Evolutionary conservation across 225 moss, liverwort and hornwort species (phyloP).

Genomic region (Bryum argenteum): DNA sequence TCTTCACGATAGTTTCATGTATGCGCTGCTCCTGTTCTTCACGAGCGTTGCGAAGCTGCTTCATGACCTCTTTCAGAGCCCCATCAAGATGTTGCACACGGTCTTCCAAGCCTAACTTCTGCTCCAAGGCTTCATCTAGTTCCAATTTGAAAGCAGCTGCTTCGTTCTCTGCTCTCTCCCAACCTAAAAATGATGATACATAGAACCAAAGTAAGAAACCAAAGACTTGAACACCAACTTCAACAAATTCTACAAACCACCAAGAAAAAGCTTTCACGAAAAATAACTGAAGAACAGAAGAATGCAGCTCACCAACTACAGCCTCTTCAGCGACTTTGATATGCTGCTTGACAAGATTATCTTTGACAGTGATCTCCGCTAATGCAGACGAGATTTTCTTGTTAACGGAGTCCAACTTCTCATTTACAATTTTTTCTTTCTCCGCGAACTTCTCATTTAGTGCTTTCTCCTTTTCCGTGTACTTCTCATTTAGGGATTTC

Average conservation of each 20-base stretch:
- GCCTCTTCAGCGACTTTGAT: slow-evolving; percentile 88
- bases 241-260: not conserved
- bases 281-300: not conserved
- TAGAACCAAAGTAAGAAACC: not conserved
- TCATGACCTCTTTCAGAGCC: slow-evolving; percentile 86
- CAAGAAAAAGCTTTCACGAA: not conserved
- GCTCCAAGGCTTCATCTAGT: slow-evolving; percentile 53
- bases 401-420: slow-evolving; percentile 40
- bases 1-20: slow-evolving; percentile 67
- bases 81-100: slow-evolving; percentile 88
- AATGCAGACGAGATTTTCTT: slow-evolving; percentile 52
- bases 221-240: slow-evolving; percentile 11
- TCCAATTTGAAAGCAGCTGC: slow-evolving; percentile 62
- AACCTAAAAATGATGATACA: slow-evolving; percentile 44
- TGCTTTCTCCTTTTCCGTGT: slow-evolving; percentile 2
- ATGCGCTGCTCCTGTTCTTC: slow-evolving; percentile 85
- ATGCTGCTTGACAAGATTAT: slow-evolving; percentile 63
- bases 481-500: slow-evolving; percentile 33
- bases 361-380: slow-evolving; percentile 55
- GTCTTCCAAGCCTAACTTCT: slow-evolving; percentile 74
- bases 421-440: slow-evolving; percentile 23
- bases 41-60: slow-evolving; percentile 70
- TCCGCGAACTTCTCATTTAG: slow-evolving; percentile 26
- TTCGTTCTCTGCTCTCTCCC: slow-evolving; percentile 89
- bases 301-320: slow-evolving; percentile 51